Evolutionary conservation across 139 green algal genomes (phyloP).

Genomic region (Chlamydomonas sp.): DNA sequence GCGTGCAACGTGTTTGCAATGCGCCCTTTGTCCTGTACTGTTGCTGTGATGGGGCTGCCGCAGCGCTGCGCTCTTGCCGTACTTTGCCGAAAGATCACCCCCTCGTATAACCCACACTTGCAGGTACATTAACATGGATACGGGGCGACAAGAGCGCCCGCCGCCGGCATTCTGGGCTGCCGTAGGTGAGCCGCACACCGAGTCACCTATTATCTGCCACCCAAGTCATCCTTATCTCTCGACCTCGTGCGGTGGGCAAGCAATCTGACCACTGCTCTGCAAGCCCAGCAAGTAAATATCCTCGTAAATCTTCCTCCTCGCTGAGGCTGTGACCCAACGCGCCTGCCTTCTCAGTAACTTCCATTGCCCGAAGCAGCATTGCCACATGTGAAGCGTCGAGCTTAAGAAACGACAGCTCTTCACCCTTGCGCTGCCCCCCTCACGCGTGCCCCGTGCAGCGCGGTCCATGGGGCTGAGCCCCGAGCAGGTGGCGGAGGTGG

Average conservation of each 20-base stretch:
- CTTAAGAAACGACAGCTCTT: neutral
- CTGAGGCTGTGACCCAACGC: too few species aligned
- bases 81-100: too few species aligned
- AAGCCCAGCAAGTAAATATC: too few species aligned
- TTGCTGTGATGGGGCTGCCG: neutral
- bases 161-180: neutral
- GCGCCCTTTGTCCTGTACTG: neutral
- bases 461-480: neutral
- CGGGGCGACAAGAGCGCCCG: neutral
- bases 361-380: too few species aligned
- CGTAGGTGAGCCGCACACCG: neutral
- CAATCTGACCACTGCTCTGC: too few species aligned
- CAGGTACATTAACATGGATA: constrained; percentile 31
- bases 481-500: neutral
- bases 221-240: too few species aligned
- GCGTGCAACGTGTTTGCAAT: too few species aligned
- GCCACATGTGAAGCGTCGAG: too few species aligned
- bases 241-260: too few species aligned
- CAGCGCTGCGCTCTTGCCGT: too few species aligned
- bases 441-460: neutral
- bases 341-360: too few species aligned
- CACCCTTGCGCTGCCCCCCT: neutral
- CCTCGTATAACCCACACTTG: neutral
- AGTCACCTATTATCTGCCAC: neutral
- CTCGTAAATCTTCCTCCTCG: too few species aligned